phyloP scores from a whole-genome alignment of 768 basidiomycete genomes.

The Lyophyllum shimeji region DNA sequence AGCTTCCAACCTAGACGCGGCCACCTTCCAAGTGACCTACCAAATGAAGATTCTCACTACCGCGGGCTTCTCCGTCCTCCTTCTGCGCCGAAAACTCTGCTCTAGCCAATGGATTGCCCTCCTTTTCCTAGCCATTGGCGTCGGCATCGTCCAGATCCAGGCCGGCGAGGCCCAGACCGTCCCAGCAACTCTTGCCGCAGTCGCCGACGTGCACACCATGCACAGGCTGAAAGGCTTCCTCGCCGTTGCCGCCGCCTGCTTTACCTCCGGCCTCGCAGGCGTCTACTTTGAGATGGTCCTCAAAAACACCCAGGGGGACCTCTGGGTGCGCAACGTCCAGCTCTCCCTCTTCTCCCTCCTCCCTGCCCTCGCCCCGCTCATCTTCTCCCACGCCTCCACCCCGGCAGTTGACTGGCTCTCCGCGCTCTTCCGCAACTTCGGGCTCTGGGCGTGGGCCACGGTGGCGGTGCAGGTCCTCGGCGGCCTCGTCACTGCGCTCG shows the following conservation, averaged over 20 bases:
- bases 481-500: constrained; percentile 89
- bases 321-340: constrained; percentile 98
- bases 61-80: constrained; percentile 81
- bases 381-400: constrained; percentile 45
- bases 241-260: constrained; percentile 88
- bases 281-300: constrained; percentile 99
- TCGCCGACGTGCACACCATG: constrained; percentile 56
- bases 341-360: constrained; percentile 91
- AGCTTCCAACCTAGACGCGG: constrained; percentile 89
- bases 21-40: constrained; percentile 95
- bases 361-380: constrained; percentile 79
- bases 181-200: constrained; percentile 18
- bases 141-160: constrained; percentile 88
- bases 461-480: constrained; percentile 90
- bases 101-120: constrained; percentile 83
- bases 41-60: constrained; percentile 98
- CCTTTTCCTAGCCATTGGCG: constrained; percentile 82
- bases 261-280: constrained; percentile 94
- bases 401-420: constrained; percentile 38
- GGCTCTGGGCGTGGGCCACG: constrained; percentile 94
- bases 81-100: constrained; percentile 75
- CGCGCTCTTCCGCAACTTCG: constrained; percentile 81
- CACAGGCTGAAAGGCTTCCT: constrained; percentile 82
- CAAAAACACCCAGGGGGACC: constrained; percentile 84
- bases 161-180: constrained; percentile 33